Evolutionary conservation across 148 eudicot genomes (phyloP), one percentile per base, ranked within the genome.

Genomic region (Rhododendron ovatum): DNA sequence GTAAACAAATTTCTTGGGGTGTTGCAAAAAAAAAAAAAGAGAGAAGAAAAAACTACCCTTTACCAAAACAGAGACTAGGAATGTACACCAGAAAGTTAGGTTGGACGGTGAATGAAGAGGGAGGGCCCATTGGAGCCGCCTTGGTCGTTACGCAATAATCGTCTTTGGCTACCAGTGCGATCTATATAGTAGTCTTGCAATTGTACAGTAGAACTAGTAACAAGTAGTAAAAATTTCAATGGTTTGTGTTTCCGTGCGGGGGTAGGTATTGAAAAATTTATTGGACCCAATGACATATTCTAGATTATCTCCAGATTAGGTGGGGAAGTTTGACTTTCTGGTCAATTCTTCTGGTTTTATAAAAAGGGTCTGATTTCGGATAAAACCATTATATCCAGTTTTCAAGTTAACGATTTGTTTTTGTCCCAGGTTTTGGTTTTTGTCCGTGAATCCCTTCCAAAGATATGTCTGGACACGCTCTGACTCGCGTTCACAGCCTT

Each of bases 401-500:
- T 53, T 5, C 20, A 71, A n/a, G 14, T n/a, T 65, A 24, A 59
- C n/a, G 65, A 59, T 13, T 9, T 53, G n/a, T 7, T 14, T 18
- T 2, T n/a, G 80, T 39, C 28, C 81, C 51, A 71, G 33, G 84
- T 24, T 87, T 90, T 89, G 91, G 84, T 87, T 83, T 88, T 85
- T 83, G 69, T 86, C 78, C 85, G 86, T 81, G 41, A 88, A 82
- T 35, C 10, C 3, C 33, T 18, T 28, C 11, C 1, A 15, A 24
- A 65, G 59, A 89, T 84, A 95, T 94, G 98, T 93, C 93, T 14
- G 92, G 89, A 48, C 87, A 87, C 80, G 89, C 84, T 83, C 89
- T 95, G 90, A 94, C 92, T 6, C 88, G 95, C 41, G 97, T 94
- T 77, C 95, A 93, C 41, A 95, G 95, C 91, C 92, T 95, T 15